A percentile compares a stretch with the other conserved stretches of the same genome.
These are phyloP conservation scores for Tulasnella calospora DNA, from an alignment of 768 basidiomycete species.

Conservation along the genomic window DNA sequence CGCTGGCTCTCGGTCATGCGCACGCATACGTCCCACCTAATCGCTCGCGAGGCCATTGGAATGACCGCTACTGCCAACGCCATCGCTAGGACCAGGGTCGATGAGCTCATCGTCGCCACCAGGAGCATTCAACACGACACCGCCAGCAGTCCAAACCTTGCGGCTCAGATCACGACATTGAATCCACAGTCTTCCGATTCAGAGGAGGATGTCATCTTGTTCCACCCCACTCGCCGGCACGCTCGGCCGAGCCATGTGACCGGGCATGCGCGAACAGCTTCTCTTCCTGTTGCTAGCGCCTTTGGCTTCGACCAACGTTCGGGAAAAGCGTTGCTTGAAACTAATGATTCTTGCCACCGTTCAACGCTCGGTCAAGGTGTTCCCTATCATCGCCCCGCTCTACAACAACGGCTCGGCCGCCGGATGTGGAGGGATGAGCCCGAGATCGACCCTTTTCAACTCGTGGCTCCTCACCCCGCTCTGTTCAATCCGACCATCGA, in stretches of 20 bases:
- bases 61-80: conserved; percentile 11
- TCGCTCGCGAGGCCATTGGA: conserved; percentile 13
- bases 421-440: neutral
- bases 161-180: neutral
- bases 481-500: neutral
- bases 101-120: conserved; percentile 1
- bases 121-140: neutral
- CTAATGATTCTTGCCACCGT: neutral
- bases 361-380: neutral
- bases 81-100: neutral
- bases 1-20: conserved; percentile 15
- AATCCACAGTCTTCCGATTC: neutral
- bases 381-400: neutral
- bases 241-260: neutral
- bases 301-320: neutral
- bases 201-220: conserved; percentile 4
- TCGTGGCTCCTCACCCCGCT: conserved; percentile 7
- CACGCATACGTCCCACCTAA: conserved; percentile 6
- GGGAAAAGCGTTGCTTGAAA: neutral
- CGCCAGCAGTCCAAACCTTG: neutral
- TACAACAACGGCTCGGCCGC: neutral
- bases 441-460: neutral
- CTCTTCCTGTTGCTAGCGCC: neutral
- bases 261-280: neutral
- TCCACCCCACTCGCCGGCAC: conserved; percentile 2